Conservation (phyloP, 208 protist species). For the Trypanosoma boissoni region DNA sequence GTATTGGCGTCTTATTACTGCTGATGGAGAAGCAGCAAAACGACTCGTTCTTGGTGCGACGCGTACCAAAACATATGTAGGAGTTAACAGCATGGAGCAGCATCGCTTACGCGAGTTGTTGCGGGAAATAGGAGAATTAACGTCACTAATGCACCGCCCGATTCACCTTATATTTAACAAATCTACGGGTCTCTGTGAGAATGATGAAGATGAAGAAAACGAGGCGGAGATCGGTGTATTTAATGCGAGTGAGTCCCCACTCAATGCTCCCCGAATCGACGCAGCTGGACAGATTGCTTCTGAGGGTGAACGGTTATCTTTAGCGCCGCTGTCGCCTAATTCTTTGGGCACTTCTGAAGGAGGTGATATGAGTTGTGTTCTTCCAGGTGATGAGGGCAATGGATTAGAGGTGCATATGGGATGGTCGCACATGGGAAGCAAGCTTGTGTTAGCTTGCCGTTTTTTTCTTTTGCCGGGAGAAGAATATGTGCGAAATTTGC, state of each 20-base stretch:
- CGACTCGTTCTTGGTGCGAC: conserved; percentile 67
- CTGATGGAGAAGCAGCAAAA: conserved; percentile 91
- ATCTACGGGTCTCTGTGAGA: conserved; percentile 10
- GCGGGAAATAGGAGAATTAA: conserved; percentile 37
- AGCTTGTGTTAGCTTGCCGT: conserved; percentile 40
- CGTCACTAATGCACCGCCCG: conserved; percentile 30
- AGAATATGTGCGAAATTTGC: conserved; percentile 36
- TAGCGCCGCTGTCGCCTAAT: not conserved
- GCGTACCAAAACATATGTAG: conserved; percentile 33
- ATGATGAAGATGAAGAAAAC: conserved; percentile 25
- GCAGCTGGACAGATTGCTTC: not conserved
- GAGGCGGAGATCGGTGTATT: not conserved
- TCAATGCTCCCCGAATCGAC: not conserved
- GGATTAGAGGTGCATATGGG: conserved; percentile 56
- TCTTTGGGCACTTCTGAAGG: not conserved
- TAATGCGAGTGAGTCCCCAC: not conserved
- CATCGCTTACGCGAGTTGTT: conserved; percentile 14
- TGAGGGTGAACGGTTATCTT: not conserved
- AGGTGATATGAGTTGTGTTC: conserved; percentile 18
- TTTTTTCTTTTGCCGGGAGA: conserved; percentile 43
- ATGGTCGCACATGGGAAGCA: conserved; percentile 52
- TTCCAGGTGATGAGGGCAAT: conserved; percentile 33
- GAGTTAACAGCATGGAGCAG: conserved; percentile 8
- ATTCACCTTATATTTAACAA: conserved; percentile 30
- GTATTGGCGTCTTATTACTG: conserved; percentile 97